phyloP scores from a whole-genome alignment of 2,329 filamentous ascomycete species.

The Fusarium nematophilum region DNA sequence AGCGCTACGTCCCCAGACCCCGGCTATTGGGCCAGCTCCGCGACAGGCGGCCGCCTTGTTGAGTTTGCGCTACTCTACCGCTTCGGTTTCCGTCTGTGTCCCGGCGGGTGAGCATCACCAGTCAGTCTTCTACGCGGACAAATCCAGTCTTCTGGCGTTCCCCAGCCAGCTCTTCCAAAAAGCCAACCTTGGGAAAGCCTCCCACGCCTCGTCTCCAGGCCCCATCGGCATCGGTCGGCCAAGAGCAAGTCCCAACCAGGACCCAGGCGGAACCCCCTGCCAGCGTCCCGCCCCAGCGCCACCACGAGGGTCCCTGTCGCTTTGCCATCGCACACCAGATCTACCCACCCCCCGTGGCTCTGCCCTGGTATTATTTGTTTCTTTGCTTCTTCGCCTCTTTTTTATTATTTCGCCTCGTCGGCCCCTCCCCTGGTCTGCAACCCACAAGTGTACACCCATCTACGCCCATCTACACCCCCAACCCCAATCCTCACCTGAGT shows the following conservation, averaged over 20 bases:
- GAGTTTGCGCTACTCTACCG: conserved; percentile 43
- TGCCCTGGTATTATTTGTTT: conserved; percentile 39
- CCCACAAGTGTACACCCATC: too few relatives aligned
- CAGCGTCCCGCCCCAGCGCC: conserved; percentile 47
- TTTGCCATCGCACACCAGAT: conserved; percentile 48
- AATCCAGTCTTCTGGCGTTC: conserved; percentile 31
- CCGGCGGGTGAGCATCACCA: conserved; percentile 24
- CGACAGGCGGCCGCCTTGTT: conserved; percentile 39
- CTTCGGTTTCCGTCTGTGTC: conserved; percentile 29
- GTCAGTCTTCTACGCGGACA: conserved; percentile 27
- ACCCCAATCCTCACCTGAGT: conserved; percentile 44
- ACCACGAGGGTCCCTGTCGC: conserved; percentile 48
- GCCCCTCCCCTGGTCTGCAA: conserved; percentile 38
- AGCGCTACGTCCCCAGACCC: conserved; percentile 44
- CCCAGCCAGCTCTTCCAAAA: conserved; percentile 20
- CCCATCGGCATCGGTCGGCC: conserved; percentile 27
- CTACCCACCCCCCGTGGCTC: conserved; percentile 43
- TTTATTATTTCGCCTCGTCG: conserved; percentile 41
- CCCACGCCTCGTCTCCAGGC: conserved; percentile 28
- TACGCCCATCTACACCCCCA: conserved; percentile 40
- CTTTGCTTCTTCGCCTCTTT: conserved; percentile 37
- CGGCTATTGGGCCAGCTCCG: conserved; percentile 43
- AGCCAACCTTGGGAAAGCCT: too few relatives aligned
- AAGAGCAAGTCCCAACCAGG: conserved; percentile 33
- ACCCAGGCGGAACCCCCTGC: conserved; percentile 37